Evolutionary conservation across 2,329 filamentous ascomycete species (phyloP).

Genomic region (Paraconiothyrium sp.): DNA sequence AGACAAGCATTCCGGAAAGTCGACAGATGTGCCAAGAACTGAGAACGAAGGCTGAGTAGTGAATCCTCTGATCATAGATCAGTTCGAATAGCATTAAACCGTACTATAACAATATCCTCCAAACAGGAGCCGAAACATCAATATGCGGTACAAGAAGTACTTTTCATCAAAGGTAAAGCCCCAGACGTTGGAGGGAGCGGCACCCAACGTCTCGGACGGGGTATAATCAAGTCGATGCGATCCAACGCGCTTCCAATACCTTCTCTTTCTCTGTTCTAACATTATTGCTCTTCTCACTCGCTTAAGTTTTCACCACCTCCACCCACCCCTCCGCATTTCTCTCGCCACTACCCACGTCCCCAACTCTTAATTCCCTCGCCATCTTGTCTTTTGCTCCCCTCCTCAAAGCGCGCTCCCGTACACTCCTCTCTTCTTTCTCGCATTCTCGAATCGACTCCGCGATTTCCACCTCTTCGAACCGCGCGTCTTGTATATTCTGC

Average conservation of each 20-base stretch:
- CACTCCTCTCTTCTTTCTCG: slow-evolving; percentile 57
- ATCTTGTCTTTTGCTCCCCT: slow-evolving; percentile 48
- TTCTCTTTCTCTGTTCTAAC: not conserved
- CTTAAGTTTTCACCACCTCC: slow-evolving; percentile 32
- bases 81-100: slow-evolving; percentile 2
- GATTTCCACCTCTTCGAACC: slow-evolving; percentile 58
- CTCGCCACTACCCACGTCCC: slow-evolving; percentile 26
- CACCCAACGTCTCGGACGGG: slow-evolving; percentile 9
- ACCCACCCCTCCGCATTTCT: slow-evolving; percentile 49
- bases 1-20: too few species aligned
- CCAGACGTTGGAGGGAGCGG: not conserved
- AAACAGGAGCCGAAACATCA: not conserved
- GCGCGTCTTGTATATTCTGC: slow-evolving; percentile 56
- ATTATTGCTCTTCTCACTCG: not conserved
- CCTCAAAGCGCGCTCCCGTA: slow-evolving; percentile 55
- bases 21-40: too few species aligned
- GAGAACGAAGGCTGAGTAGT: too few species aligned
- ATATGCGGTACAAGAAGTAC: not conserved
- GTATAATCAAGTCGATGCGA: slow-evolving; percentile 5
- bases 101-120: not conserved
- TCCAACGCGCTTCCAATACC: not conserved
- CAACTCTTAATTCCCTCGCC: slow-evolving; percentile 42
- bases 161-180: slow-evolving; percentile 2
- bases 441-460: slow-evolving; percentile 56
- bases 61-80: too few species aligned